Conservation (phyloP, 768 basidiomycete species). For the Agaricus blazei region DNA sequence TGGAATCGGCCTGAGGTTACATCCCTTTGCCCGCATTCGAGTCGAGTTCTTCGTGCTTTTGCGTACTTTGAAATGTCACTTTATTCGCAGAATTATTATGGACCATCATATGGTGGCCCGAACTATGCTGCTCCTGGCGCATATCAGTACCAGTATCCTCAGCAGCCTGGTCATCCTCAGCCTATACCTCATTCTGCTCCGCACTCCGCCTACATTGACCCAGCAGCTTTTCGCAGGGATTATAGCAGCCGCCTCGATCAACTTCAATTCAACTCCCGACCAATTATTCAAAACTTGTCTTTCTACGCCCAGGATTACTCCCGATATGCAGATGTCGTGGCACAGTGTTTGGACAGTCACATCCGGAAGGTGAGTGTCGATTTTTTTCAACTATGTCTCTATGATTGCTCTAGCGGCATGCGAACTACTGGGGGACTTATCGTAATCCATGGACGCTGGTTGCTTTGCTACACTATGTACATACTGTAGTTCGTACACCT, state of each 20-base stretch:
- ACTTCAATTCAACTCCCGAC: slow-evolving; percentile 91
- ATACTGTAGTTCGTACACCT: slow-evolving; percentile 17
- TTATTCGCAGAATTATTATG: slow-evolving; percentile 60
- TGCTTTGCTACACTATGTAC: slow-evolving; percentile 7
- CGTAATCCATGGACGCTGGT: slow-evolving; percentile 5
- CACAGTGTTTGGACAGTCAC: slow-evolving; percentile 78
- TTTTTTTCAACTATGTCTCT: slow-evolving; percentile 13
- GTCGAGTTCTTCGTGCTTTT: slow-evolving; percentile 6
- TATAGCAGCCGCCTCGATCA: slow-evolving; percentile 67
- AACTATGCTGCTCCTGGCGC: slow-evolving; percentile 28
- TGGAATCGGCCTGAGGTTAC: slow-evolving; percentile 15
- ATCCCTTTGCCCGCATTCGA: slow-evolving; percentile 10
- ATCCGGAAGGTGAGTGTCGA: slow-evolving; percentile 77
- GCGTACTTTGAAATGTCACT: slow-evolving; percentile 40
- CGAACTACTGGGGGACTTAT: slow-evolving; percentile 11
- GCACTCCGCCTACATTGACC: slow-evolving; percentile 26
- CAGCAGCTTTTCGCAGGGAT: slow-evolving; percentile 52
- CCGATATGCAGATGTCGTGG: slow-evolving; percentile 74
- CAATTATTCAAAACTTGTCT: slow-evolving; percentile 89
- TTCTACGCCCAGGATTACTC: slow-evolving; percentile 87
- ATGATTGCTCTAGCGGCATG: slow-evolving; percentile 12
- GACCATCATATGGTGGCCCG: slow-evolving; percentile 44
- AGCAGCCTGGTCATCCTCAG: slow-evolving; percentile 41
- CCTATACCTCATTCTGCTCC: slow-evolving; percentile 32
- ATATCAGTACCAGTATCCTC: slow-evolving; percentile 29